These are phyloP conservation scores for Dictyostelium capitatum DNA, from an alignment of 78 protist species.

Conservation along the genomic window DNA sequence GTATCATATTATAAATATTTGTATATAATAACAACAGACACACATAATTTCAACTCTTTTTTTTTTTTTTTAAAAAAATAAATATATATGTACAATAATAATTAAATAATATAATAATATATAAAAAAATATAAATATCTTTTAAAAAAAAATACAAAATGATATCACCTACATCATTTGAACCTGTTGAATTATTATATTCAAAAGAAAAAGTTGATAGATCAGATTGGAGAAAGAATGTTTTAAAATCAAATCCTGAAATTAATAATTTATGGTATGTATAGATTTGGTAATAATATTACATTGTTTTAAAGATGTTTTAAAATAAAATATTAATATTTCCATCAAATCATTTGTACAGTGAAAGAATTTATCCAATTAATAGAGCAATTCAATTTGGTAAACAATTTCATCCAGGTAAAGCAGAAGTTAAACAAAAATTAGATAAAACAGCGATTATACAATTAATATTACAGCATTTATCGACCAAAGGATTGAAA, in stretches of 20 bases:
- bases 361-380: slow-evolving; percentile 72
- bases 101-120: not conserved
- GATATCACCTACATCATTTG: slow-evolving; percentile 12
- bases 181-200: slow-evolving; percentile 33
- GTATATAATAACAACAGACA: not conserved
- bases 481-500: slow-evolving; percentile 72
- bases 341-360: not conserved
- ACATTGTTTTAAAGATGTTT: not conserved
- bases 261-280: slow-evolving; percentile 53
- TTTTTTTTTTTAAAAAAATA: not conserved
- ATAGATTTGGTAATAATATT: too few species aligned
- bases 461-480: slow-evolving; percentile 80
- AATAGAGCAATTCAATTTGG: slow-evolving; percentile 72
- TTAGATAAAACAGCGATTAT: slow-evolving; percentile 45
- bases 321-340: not conserved
- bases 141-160: slow-evolving; percentile 8
- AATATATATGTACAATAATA: slow-evolving; percentile 7
- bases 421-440: slow-evolving; percentile 71
- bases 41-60: not conserved
- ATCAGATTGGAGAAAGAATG: slow-evolving; percentile 77
- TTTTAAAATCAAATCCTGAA: slow-evolving; percentile 59
- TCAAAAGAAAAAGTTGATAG: slow-evolving; percentile 68
- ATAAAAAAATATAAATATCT: not conserved
- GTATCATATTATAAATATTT: not conserved
- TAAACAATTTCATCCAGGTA: slow-evolving; percentile 77